Evolutionary conservation across 192 early-diverging fungal genomes (phyloP).

Genomic region (Diversispora epigaea): DNA sequence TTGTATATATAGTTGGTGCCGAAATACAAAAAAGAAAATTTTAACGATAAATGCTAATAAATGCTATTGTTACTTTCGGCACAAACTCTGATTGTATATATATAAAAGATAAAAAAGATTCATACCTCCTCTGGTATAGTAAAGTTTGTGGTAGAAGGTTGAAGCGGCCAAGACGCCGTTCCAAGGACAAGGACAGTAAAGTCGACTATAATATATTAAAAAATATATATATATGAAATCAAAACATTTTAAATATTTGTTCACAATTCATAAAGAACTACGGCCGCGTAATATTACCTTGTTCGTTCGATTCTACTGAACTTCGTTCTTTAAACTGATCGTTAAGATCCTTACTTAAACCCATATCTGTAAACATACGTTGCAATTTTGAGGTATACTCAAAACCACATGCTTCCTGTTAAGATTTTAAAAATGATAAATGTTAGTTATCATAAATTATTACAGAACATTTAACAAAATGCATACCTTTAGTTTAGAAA

Average conservation of each 20-base stretch:
- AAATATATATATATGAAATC: not conserved
- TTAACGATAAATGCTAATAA: too few relatives aligned
- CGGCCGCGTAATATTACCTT: not conserved
- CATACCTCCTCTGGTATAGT: slow-evolving; percentile 83
- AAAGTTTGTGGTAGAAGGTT: slow-evolving; percentile 73
- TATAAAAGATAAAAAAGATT: slow-evolving; percentile 1
- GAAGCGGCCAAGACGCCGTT: slow-evolving; percentile 88
- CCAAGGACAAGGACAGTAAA: slow-evolving; percentile 86
- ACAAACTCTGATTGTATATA: too few relatives aligned
- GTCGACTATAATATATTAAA: slow-evolving; percentile 49
- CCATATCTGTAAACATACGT: slow-evolving; percentile 96
- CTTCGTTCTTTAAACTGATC: slow-evolving; percentile 73
- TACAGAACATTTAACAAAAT: slow-evolving; percentile 15
- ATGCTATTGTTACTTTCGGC: too few relatives aligned
- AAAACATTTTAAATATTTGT: not conserved
- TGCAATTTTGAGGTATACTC: slow-evolving; percentile 94
- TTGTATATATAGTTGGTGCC: too few relatives aligned
- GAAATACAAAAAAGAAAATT: too few relatives aligned
- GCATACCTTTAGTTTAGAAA: slow-evolving; percentile 75
- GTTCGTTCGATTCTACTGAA: not conserved
- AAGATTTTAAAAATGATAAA: not conserved
- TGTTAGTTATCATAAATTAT: not conserved
- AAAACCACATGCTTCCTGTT: slow-evolving; percentile 79
- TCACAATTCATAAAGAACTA: not conserved
- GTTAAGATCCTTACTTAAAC: slow-evolving; percentile 86